phyloP scores from a whole-genome alignment of 257 asterid genomes.

The Ligustrum vulgare region DNA sequence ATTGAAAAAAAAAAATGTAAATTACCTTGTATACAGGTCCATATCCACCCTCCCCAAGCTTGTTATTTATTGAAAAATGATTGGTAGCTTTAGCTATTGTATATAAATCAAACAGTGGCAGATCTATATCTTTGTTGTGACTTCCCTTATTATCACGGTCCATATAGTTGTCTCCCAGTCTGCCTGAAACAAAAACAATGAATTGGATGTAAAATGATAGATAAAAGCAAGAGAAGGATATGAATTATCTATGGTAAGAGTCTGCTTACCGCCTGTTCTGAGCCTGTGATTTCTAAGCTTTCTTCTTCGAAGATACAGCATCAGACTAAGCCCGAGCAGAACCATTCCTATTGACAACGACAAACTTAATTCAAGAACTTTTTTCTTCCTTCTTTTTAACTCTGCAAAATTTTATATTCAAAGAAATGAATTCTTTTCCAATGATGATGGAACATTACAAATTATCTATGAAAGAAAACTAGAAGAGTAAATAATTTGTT shows the following conservation, averaged over 20 bases:
- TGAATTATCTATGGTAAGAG: no score
- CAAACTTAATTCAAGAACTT: conserved; percentile 1
- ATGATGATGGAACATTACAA: neutral
- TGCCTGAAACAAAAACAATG: neutral
- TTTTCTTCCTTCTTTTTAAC: neutral
- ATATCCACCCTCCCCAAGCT: conserved; percentile 29
- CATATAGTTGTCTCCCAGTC: neutral
- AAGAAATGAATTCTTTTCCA: no score
- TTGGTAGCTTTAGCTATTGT: conserved; percentile 23
- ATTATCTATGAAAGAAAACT: no score
- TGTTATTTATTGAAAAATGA: conserved; percentile 23
- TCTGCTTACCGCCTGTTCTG: conserved; percentile 4
- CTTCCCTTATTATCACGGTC: no score
- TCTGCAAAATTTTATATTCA: no score
- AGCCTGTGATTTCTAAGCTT: conserved; percentile 1
- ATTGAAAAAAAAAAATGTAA: no score
- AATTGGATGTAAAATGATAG: no score
- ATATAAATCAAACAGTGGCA: conserved; percentile 22
- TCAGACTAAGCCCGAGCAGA: conserved; percentile 11
- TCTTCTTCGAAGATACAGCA: neutral
- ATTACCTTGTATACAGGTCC: conserved; percentile 32
- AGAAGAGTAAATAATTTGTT: no score
- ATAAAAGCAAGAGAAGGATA: no score
- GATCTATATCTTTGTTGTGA: conserved; percentile 21
- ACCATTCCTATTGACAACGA: conserved; percentile 9